Evolutionary conservation across 768 basidiomycete species (phyloP).

Genomic region (Tulasnella sp.): DNA sequence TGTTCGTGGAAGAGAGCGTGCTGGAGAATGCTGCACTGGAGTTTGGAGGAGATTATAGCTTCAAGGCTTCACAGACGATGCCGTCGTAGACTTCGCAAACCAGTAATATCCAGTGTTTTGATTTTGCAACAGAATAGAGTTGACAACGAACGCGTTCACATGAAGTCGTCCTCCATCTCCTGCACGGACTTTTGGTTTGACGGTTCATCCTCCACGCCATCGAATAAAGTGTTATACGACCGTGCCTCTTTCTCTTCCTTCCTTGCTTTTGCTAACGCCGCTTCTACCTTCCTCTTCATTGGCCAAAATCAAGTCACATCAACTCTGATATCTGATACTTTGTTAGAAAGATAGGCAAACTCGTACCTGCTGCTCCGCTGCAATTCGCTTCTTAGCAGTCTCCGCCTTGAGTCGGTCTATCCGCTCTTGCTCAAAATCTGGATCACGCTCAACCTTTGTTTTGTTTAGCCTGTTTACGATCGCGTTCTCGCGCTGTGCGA

Average conservation of each 20-base stretch:
- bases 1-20: background rate
- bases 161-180: conserved; percentile 83
- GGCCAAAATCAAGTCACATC: background rate
- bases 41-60: conserved; percentile 4
- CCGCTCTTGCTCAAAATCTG: conserved; percentile 86
- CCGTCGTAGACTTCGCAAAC: too few relatives aligned
- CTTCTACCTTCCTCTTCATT: conserved; percentile 69
- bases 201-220: conserved; percentile 29
- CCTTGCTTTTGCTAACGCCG: conserved; percentile 59
- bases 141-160: too few relatives aligned
- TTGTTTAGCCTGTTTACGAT: conserved; percentile 92
- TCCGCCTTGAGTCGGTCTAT: conserved; percentile 74
- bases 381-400: conserved; percentile 48
- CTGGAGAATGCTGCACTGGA: background rate
- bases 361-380: conserved; percentile 57
- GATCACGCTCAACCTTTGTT: conserved; percentile 72
- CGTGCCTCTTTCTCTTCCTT: conserved; percentile 80
- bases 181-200: conserved; percentile 46
- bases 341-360: background rate
- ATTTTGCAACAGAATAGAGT: too few relatives aligned
- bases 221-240: conserved; percentile 77
- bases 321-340: too few relatives aligned
- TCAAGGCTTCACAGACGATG: too few relatives aligned
- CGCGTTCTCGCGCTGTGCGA: conserved; percentile 70
- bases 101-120: too few relatives aligned